A percentile compares a stretch with the other conserved stretches of the same genome.
Conservation (phyloP, 208 protist species). For the Crithidia mellificae region DNA sequence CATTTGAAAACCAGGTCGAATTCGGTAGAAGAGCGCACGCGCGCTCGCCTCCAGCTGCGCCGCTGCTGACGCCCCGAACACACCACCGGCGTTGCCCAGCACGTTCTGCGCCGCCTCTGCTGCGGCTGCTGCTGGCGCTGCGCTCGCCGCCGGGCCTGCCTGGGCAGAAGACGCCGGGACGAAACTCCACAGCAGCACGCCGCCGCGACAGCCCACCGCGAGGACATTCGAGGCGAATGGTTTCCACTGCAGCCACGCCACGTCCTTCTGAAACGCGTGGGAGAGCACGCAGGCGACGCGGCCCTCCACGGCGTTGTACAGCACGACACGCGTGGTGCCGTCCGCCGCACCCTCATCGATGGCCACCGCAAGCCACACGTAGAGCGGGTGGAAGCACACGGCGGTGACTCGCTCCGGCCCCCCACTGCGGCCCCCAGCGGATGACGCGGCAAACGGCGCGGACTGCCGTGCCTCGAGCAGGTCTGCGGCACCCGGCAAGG, state of each 20-base stretch:
- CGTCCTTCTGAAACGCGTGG: conserved; percentile 74
- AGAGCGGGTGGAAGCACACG: conserved; percentile 51
- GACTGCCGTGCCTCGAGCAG: conserved; percentile 12
- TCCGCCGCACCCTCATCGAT: conserved; percentile 52
- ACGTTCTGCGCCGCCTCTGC: neutral
- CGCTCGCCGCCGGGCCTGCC: no score
- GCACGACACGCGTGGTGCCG: conserved; percentile 46
- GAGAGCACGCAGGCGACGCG: conserved; percentile 50
- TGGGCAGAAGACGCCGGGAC: no score
- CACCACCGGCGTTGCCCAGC: neutral
- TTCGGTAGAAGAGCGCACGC: conserved; percentile 72
- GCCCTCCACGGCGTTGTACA: conserved; percentile 60
- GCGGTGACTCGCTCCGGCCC: conserved; percentile 61
- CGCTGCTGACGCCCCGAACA: neutral
- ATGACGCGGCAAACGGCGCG: neutral
- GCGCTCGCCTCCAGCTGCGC: conserved; percentile 21
- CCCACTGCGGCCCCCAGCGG: no score
- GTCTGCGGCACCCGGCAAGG: conserved; percentile 36
- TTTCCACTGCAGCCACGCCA: conserved; percentile 74
- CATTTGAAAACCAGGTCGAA: conserved; percentile 30
- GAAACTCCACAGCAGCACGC: conserved; percentile 76
- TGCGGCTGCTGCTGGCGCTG: conserved; percentile 1
- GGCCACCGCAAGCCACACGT: conserved; percentile 63
- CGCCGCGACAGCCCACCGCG: conserved; percentile 72
- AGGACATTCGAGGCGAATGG: conserved; percentile 63